These are phyloP conservation scores for Piedraia hortae DNA, from an alignment of 2,329 filamentous ascomycete species.

Conservation along the genomic window DNA sequence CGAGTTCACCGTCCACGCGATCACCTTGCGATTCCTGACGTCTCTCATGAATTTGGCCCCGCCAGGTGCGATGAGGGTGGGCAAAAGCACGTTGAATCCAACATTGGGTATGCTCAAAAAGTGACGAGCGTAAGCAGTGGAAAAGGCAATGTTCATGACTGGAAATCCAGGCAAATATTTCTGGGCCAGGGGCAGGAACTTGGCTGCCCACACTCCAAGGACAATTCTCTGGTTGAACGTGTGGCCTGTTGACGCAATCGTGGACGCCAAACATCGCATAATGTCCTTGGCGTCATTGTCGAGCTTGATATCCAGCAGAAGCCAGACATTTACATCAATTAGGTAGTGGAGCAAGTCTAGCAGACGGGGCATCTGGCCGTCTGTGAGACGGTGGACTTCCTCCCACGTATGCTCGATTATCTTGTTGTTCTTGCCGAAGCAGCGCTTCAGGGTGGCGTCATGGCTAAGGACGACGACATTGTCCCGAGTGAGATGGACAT, in stretches of 20 bases:
- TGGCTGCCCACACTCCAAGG: constrained; percentile 58
- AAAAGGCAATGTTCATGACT: constrained; percentile 41
- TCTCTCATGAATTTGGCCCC: constrained; percentile 36
- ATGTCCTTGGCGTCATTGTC: constrained; percentile 43
- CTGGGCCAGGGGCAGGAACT: constrained; percentile 37
- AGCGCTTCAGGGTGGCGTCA: constrained; percentile 53
- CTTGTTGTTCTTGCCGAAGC: constrained; percentile 46
- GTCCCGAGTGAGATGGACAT: constrained; percentile 59
- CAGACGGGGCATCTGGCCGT: constrained; percentile 45
- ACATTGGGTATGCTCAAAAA: constrained; percentile 39
- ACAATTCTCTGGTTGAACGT: constrained; percentile 51
- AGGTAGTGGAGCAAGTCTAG: constrained; percentile 48
- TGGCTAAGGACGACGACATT: constrained; percentile 46
- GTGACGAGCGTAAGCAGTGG: constrained; percentile 36
- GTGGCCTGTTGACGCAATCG: constrained; percentile 17
- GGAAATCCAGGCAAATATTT: constrained; percentile 34
- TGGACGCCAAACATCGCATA: constrained; percentile 38
- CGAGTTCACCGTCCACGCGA: constrained; percentile 72
- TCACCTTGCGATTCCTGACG: constrained; percentile 26
- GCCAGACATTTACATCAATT: constrained; percentile 41
- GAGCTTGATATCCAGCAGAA: constrained; percentile 70
- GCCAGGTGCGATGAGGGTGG: constrained; percentile 36
- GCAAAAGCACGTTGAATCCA: constrained; percentile 52
- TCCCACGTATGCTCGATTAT: constrained; percentile 53
- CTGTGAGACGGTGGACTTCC: constrained; percentile 42